Evolutionary conservation across 371 early-diverging fungal genomes (phyloP), one percentile per base, ranked within the genome.

Genomic region (Rhizopus arrhizus): DNA sequence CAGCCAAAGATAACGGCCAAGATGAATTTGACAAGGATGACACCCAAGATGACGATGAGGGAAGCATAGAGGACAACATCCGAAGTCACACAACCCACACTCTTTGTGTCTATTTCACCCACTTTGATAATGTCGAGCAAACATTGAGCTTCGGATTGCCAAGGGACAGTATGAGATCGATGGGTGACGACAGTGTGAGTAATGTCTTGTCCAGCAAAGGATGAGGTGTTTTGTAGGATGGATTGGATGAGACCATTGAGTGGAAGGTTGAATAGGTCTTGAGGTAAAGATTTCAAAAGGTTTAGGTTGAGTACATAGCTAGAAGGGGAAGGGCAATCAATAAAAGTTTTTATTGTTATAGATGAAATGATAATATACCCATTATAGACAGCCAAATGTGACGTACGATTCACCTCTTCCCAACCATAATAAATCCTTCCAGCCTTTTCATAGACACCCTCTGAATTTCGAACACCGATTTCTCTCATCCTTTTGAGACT

Each of bases 371-470:
- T 29, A 45, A 80, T 79, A 29, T 82, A 85, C 68, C 92, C 89
- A 61, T 92, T 93, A 70, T 85, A 92, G 13, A 93, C 89, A 3
- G 86, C 83, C 54, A 82, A 74, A 55, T 85, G 81, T n/a, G 68
- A 66, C 2, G 74, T 73, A 7, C 50, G 47, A 22, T 74, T 68
- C 48, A 91, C 71, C 58, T 91, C 90, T 22, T 78, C 66, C 91
- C 92, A 93, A 42, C 78, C 82, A 61, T 89, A 93, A 67, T 88
- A 90, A 3, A 86, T 76, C 34, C 87, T 79, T 45, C 89, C 81
- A 33, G 80, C 75, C 59, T 78, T 83, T 56, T 74, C 73, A 47
- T 65, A 75, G 4, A 66, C 66, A n/a, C 78, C 77, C 5, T 74
- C 62, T 11, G 65, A 45, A 28, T 73, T 75, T 5, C 65, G 61